Base-by-base conservation (phyloP, 495 filamentous ascomycete species). In the Aspergillus avenaceus region DNA sequence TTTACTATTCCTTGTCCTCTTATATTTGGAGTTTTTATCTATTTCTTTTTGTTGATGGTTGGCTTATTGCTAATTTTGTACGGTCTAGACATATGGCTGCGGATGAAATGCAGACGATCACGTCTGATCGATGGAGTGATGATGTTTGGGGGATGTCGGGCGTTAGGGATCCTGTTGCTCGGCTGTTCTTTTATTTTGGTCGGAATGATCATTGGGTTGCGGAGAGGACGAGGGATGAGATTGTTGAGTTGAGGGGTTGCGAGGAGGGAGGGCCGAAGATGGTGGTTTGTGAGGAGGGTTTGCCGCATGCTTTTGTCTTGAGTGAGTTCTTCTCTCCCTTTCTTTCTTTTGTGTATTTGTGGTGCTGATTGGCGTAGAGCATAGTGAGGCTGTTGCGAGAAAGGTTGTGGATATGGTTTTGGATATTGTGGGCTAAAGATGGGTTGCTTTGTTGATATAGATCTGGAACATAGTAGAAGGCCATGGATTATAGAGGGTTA, bases 221-320 rank as follows among this genome's bases (percentile, higher is more conserved):
- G 1, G 72, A 88, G 46, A 68, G 78, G 63, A 84, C 85, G 31
- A 71, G 92, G 27, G 87, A 95, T 59, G 81, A 78, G 43, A 80
- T 96, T 47, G 85, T 96, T 54, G 72, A 67, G 21, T 38, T 74
- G 3, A 62, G 84, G 13, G 77, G 68, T 19, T 46, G 50, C 31
- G 63, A 70, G 27, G 60, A 62, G 31, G 69, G 75, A 29, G 84
- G 84, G 49, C 83, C 86, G 11, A 72, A 58, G 50, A 85, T 95
- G 77, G 58, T 87, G 47, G 76, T 96, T 57, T 88, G 89, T 62
- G 79, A 90, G 53, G 76, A 80, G 21, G 78, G 79, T 0, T 69
- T 91, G 52, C 86, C 85, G 28, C 91, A 96, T 77, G 86, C 77
- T 0, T 96, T 96, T 68, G 91, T 86, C 64, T 78, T 92, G 43